Evolutionary conservation across 495 filamentous ascomycete genomes (phyloP), one percentile per base, ranked within the genome.

Genomic region (Cercophora samala): DNA sequence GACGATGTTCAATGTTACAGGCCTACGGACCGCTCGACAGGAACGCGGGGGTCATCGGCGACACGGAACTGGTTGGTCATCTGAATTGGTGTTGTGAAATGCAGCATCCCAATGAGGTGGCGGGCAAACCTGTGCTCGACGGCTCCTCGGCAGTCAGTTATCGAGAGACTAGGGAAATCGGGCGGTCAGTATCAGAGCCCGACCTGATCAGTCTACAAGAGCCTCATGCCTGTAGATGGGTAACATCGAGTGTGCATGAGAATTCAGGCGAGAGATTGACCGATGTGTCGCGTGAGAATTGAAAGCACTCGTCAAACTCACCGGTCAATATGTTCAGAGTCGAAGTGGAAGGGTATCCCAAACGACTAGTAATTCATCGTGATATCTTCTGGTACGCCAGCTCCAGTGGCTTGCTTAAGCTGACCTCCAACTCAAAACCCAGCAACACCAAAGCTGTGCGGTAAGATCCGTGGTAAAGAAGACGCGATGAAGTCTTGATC

Each of bases 51-150:
- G 53, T 4, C 52, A 54, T 17, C 52, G 53, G 1, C 53, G n/a
- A 23, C n/a, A 21, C n/a, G n/a, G n/a, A 56, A 56, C 8, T 18
- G 53, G 53, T 56, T 56, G 53, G 53, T 56, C 53, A 56, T 56
- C 22, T 19, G n/a, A 56, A 56, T 56, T 56, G n/a, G 53, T 56
- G 53, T 19, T 21, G 53, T 5, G 5, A 56, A 56, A 46, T 46
- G 37, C 37, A 46, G 37, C 37, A 46, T 46, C 37, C 37, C 37
- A 18, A 46, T 46, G 37, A 46, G 37, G 37, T 46, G 37, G 37
- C 37, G 13, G 37, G 37, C 37, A 46, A 46, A 46, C 13, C 37
- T 1, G 37, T 46, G 37, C 37, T 13, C 8, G 13, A 46, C 37
- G 37, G 37, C 37, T 46, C 11, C 37, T 46, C 37, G 37, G 37